These are phyloP conservation scores for Boletus patriciae DNA, from an alignment of 768 basidiomycete genomes.

Conservation along the genomic window DNA sequence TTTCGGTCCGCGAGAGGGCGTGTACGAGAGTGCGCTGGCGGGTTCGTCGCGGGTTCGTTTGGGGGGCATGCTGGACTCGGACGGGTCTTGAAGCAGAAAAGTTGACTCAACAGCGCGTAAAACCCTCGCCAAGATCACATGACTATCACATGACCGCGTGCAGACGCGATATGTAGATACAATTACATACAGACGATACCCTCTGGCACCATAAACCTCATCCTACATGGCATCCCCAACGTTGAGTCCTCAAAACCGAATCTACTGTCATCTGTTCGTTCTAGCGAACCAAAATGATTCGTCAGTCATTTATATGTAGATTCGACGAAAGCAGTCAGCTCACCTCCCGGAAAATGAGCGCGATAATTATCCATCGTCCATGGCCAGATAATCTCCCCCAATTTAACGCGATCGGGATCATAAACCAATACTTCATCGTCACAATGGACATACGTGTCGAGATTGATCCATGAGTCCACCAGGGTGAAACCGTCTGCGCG, in stretches of 20 bases:
- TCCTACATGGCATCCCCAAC: no score
- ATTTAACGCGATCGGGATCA: background rate
- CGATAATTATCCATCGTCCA: background rate
- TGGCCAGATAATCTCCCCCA: background rate
- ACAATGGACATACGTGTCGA: slow-evolving; percentile 1
- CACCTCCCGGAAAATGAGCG: background rate
- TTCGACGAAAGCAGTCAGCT: background rate
- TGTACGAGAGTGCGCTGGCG: slow-evolving; percentile 28
- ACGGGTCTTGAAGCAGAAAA: background rate
- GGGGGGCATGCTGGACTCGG: slow-evolving; percentile 14
- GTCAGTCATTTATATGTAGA: background rate
- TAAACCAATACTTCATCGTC: slow-evolving; percentile 5
- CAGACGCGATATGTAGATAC: no score
- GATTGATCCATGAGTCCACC: slow-evolving; percentile 3
- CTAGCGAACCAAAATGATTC: background rate
- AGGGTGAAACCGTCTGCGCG: background rate
- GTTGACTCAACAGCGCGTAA: slow-evolving; percentile 17
- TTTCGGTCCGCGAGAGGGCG: slow-evolving; percentile 34
- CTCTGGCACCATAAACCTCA: no score
- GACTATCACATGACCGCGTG: slow-evolving; percentile 21
- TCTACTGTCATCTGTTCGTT: no score
- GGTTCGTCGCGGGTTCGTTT: slow-evolving; percentile 34
- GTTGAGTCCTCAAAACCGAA: no score
- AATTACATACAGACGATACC: no score
- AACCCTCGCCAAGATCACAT: slow-evolving; percentile 6